phyloP scores from a whole-genome alignment of 768 basidiomycete genomes.

The Auricularia cornea region DNA sequence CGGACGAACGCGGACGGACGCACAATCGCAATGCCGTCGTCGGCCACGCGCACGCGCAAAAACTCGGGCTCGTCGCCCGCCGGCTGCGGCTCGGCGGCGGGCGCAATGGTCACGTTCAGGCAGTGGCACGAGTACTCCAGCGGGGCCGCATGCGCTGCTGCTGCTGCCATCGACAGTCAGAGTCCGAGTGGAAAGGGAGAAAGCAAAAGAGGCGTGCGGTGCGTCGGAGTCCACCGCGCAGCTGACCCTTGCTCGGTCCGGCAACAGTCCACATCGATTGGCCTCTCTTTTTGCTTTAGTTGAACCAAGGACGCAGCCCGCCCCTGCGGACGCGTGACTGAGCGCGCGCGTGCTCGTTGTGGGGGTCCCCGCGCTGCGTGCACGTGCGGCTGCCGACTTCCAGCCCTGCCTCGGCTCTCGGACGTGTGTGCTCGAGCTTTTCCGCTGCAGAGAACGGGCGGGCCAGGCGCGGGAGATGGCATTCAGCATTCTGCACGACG shows the following conservation, averaged over 20 bases:
- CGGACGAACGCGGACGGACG: conserved; percentile 17
- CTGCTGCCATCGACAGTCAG: not conserved
- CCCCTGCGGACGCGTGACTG: too few species aligned
- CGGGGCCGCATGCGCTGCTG: not conserved
- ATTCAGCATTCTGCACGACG: too few species aligned
- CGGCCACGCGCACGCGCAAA: conserved; percentile 55
- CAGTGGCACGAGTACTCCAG: conserved; percentile 7
- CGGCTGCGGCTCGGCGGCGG: not conserved
- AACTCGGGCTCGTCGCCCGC: conserved; percentile 20
- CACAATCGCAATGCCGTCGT: conserved; percentile 61
- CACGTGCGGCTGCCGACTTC: too few species aligned
- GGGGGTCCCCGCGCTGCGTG: too few species aligned
- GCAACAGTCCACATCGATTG: too few species aligned
- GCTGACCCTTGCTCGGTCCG: not conserved
- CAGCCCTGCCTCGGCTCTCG: too few species aligned
- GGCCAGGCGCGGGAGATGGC: too few species aligned
- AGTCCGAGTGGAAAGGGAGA: not conserved
- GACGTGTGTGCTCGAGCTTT: too few species aligned
- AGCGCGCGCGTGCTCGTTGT: too few species aligned
- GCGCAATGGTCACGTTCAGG: conserved; percentile 6
- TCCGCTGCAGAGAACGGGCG: too few species aligned
- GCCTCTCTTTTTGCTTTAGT: too few species aligned
- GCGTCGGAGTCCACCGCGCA: not conserved
- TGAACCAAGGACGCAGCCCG: too few species aligned
- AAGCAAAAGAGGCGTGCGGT: not conserved